Evolutionary conservation across 176 grass and related monocot genomes (phyloP), one percentile per base, ranked within the genome.

Genomic region (Tillandsia leiboldiana): DNA sequence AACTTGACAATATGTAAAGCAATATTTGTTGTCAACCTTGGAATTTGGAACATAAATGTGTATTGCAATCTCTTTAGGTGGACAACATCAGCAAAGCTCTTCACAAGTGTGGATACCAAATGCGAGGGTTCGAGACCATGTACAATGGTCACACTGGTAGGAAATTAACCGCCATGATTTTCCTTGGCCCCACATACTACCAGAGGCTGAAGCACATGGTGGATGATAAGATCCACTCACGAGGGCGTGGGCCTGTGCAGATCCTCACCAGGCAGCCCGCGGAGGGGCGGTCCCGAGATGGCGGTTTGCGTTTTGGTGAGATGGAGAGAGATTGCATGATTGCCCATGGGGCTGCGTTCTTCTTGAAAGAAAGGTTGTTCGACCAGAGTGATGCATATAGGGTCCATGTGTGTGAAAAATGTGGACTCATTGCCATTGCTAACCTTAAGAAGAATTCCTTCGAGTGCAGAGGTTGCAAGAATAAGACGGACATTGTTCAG

Each of bases 261-360:
- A 99, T 99, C 74, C 82, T 94, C 2, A 99, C 95, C 49, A 86
- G 95, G 4, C 95, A 94, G 69, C 95, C 95, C 9, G 90, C 90
- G 72, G 95, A 93, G 71, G 87, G 95, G 15, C 87, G 90, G 26
- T 99, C 95, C 24, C 86, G 90, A 50, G 95, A 90, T 33, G 95
- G 94, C 75, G 94, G 95, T 69, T 81, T 99, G 50, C 87, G 95
- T 33, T 94, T 99, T 51, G 95, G 95, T 54, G 95, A 99, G 70
- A 99, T 99, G 95, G 95, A 99, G 70, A 73, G 95, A 74, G 95
- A 99, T 64, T 99, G 95, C 73, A 90, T 99, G 95, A 99, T 99
- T 65, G 95, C 95, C 9, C 95, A 99, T 70, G 95, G 95, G 14
- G 95, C 95, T 33, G 87, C 95, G 10, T 92, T 93, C 78, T 93